phyloP scores from a whole-genome alignment of 495 filamentous ascomycete species.

The Penicillium salamii region DNA sequence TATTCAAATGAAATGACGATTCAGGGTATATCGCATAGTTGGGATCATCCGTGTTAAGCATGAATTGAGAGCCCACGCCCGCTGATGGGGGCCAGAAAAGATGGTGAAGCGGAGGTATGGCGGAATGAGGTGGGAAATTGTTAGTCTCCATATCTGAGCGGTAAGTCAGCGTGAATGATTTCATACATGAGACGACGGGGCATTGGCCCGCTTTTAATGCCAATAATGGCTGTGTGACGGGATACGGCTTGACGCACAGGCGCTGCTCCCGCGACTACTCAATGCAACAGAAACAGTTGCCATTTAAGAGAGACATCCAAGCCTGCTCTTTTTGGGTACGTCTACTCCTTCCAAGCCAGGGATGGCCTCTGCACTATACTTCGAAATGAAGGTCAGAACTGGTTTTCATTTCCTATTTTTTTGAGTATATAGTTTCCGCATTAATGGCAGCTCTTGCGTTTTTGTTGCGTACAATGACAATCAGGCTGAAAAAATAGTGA shows the following conservation, averaged over 20 bases:
- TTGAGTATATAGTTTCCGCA: too few species aligned
- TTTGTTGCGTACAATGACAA: too few species aligned
- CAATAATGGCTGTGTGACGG: not conserved
- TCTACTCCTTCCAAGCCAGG: not conserved
- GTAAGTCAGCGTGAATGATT: not conserved
- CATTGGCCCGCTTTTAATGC: not conserved
- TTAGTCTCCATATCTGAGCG: constrained; percentile 2
- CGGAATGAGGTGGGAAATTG: not conserved
- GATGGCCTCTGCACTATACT: not conserved
- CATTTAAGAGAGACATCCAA: too few species aligned
- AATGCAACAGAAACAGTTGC: too few species aligned
- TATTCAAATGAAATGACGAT: not conserved
- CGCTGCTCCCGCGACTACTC: too few species aligned
- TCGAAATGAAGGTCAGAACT: too few species aligned
- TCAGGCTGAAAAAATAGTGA: too few species aligned
- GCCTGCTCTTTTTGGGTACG: not conserved
- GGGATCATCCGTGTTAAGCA: not conserved
- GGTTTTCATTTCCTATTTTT: too few species aligned
- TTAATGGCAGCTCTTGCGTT: too few species aligned
- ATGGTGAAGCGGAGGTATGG: not conserved
- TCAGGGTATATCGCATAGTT: not conserved
- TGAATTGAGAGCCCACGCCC: not conserved
- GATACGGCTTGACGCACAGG: too few species aligned
- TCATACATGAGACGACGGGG: not conserved
- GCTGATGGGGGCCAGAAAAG: not conserved